Evolutionary conservation across 2,329 filamentous ascomycete species (phyloP).

Genomic region (Xylaria polymorpha): DNA sequence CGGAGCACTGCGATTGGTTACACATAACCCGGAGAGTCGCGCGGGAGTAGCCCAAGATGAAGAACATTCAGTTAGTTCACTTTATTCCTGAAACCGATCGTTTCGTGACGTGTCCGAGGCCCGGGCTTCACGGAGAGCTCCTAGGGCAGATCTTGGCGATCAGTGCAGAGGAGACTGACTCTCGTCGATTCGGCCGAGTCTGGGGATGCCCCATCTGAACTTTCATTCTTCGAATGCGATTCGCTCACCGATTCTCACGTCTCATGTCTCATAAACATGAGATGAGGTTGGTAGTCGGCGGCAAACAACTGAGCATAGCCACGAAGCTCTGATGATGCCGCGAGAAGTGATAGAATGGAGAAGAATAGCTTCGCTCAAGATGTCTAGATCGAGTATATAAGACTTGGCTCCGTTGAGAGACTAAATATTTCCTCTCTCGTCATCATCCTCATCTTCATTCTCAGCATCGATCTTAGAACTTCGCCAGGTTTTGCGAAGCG

Average conservation of each 20-base stretch:
- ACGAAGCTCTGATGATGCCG: constrained; percentile 11
- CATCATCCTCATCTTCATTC: constrained; percentile 31
- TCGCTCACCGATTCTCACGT: constrained; percentile 36
- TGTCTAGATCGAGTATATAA: constrained; percentile 19
- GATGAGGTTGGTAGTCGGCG: constrained; percentile 30
- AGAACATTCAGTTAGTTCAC: not conserved
- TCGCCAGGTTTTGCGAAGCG: constrained; percentile 39
- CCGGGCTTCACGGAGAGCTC: constrained; percentile 1
- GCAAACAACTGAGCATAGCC: constrained; percentile 26
- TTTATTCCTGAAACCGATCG: constrained; percentile 29
- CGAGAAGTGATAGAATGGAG: constrained; percentile 1
- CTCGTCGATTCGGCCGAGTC: not conserved
- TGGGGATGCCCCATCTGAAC: constrained; percentile 9
- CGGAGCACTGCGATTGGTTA: constrained; percentile 21
- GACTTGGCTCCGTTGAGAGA: not conserved
- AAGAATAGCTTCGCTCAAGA: constrained; percentile 12
- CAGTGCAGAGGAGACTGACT: not conserved
- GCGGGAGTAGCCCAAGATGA: not conserved
- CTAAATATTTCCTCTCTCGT: constrained; percentile 22
- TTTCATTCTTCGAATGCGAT: constrained; percentile 29
- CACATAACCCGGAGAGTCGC: not conserved
- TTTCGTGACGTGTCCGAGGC: constrained; percentile 12
- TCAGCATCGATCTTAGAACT: constrained; percentile 26
- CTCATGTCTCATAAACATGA: constrained; percentile 34
- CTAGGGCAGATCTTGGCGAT: constrained; percentile 32